Base-by-base conservation (phyloP, 352 stramenopile genomes). In the Phytophthora melonis region DNA sequence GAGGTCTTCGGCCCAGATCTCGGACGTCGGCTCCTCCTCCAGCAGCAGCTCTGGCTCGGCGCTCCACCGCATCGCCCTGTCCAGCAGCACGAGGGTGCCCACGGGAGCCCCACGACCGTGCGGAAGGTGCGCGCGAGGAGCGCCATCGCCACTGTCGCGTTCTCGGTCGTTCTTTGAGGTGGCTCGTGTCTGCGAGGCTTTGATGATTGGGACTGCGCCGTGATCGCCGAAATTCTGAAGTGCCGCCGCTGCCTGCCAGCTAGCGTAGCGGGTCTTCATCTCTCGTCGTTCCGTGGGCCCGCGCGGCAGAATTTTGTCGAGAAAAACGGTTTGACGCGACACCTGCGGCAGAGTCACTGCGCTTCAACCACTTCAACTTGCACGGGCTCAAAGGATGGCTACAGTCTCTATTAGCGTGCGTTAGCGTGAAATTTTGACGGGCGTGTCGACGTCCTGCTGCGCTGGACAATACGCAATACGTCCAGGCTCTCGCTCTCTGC, bases 1-100 rank as follows among this genome's bases (percentile, higher is more conserved):
- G 8, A 78, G 60, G 19, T 78, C 67, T 58, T 69, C 30, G 6
- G 60, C 72, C 72, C 66, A 78, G 8, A 72, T 66, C 14, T 54
- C 56, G n/a, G 67, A 64, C 25, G n/a, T 64, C 9, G 66, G n/a
- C 3, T 63, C 64, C 11, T 63, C 64, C 11, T 65, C 50, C 18
- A 56, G 0, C 16, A 30, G 10, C 9, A 43, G 27, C 23, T 52
- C 32, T 30, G 67, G 27, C 21, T 47, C 9, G 25, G 55, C 56
- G 61, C 56, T 69, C 66, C 72, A 75, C n/a, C 34, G 56, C 66
- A 67, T 47, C 53, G 56, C 27, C 30, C 43, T 9, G 23, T 68
- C 50, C 66, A 78, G 52, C 50, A 75, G 50, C 27, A 59, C 50
- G 14, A 78, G 23, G 30, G 67, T 66, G 23, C 52, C 59, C 61